Evolutionary conservation across 2,329 filamentous ascomycete species (phyloP).

Genomic region (Sodiomyces alkalinus): DNA sequence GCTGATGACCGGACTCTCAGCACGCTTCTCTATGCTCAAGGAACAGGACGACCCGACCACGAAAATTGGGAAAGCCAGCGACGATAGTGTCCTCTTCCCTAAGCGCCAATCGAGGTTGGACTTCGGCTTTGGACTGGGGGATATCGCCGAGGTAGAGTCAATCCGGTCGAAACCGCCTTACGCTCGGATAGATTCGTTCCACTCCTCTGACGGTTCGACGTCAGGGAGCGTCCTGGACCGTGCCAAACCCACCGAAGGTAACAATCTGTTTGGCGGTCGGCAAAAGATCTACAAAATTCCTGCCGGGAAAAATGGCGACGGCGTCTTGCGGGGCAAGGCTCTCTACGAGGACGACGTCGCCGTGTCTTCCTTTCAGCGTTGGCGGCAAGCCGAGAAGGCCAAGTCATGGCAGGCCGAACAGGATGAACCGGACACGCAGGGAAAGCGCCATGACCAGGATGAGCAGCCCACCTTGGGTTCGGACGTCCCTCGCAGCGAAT

Average conservation of each 20-base stretch:
- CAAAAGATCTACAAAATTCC: slow-evolving; percentile 88
- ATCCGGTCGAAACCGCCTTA: slow-evolving; percentile 46
- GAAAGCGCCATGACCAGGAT: slow-evolving; percentile 24
- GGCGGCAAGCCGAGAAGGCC: slow-evolving; percentile 46
- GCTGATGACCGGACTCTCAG: slow-evolving; percentile 87
- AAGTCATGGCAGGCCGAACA: slow-evolving; percentile 31
- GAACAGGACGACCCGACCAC: slow-evolving; percentile 88
- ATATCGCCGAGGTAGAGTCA: slow-evolving; percentile 86
- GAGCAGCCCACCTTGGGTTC: slow-evolving; percentile 16
- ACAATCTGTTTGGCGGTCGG: slow-evolving; percentile 83
- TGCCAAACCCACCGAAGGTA: slow-evolving; percentile 71
- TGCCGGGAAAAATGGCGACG: slow-evolving; percentile 15
- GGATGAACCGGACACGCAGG: slow-evolving; percentile 14
- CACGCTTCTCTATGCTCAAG: slow-evolving; percentile 89
- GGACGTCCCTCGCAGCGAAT: slow-evolving; percentile 26
- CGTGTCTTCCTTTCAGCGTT: slow-evolving; percentile 68
- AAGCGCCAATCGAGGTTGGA: slow-evolving; percentile 70
- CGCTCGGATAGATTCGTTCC: slow-evolving; percentile 48
- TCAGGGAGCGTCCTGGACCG: slow-evolving; percentile 68
- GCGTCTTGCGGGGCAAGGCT: slow-evolving; percentile 47
- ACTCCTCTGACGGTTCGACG: slow-evolving; percentile 48
- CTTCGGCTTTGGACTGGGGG: slow-evolving; percentile 40
- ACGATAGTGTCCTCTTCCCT: slow-evolving; percentile 80
- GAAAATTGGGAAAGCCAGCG: slow-evolving; percentile 82
- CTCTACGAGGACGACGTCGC: slow-evolving; percentile 81